phyloP scores from a whole-genome alignment of 371 early-diverging fungal species.

The Mortierella sp. region DNA sequence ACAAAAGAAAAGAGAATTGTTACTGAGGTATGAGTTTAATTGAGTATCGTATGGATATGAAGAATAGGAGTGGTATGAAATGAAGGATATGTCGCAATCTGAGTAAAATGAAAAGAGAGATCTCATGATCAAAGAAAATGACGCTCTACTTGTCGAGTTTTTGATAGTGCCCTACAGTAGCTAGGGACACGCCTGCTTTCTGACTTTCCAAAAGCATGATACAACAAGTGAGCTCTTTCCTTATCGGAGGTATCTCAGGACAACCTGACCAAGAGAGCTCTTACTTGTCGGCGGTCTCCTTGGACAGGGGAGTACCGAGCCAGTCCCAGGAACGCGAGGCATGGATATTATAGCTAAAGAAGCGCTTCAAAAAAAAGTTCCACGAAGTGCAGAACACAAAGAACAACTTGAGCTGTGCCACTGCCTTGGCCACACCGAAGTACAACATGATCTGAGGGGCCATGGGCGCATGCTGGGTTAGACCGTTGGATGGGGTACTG shows the following conservation, averaged over 20 bases:
- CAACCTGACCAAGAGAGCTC: not conserved
- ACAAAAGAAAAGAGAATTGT: no score
- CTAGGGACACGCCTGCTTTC: no score
- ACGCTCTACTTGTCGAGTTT: no score
- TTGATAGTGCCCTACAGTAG: no score
- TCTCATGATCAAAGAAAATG: no score
- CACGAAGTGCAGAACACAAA: conserved; percentile 21
- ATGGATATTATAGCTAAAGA: conserved; percentile 43
- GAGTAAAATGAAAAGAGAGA: no score
- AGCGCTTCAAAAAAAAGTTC: conserved; percentile 34
- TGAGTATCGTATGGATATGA: no score
- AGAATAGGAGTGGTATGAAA: no score
- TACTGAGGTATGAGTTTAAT: no score
- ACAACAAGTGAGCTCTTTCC: no score
- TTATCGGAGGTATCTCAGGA: not conserved
- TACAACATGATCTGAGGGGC: conserved; percentile 48
- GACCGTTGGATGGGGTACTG: conserved; percentile 11
- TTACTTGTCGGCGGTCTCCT: conserved; percentile 41
- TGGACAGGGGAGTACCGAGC: conserved; percentile 37
- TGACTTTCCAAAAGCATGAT: no score
- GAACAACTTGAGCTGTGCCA: conserved; percentile 40
- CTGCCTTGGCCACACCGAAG: conserved; percentile 38
- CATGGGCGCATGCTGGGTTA: conserved; percentile 27
- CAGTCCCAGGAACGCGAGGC: conserved; percentile 44
- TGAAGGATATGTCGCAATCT: no score